Evolutionary conservation across 805 yeast species (phyloP), one percentile per base, ranked within the genome.

Genomic region (Saccharomycopsis synnaedendra): DNA sequence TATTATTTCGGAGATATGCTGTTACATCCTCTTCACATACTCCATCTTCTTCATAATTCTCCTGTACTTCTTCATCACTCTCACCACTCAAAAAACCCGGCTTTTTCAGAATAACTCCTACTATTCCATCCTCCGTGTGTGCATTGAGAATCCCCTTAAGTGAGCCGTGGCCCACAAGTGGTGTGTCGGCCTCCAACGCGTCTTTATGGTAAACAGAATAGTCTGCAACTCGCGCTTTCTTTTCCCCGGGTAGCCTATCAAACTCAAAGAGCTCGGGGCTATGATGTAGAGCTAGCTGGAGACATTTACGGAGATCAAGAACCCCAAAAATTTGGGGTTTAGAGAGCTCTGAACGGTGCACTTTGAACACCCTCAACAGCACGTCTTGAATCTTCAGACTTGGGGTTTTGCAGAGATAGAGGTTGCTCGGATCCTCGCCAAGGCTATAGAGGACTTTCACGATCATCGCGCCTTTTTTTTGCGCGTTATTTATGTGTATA

Each of bases 201-300:
- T 51, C 54, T 5, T 40, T 36, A 30, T 51, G 41, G 39, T 51
- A 51, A 5, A 51, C 52, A 5, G 54, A 49, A 39, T 49, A 51
- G 40, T 51, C 54, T 8, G 38, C 45, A 7, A 38, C 35, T 19
- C 34, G 39, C 43, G 32, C 9, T 19, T 6, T 29, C 30, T 19
- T 44, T 11, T 8, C 27, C 28, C n/a, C 42, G 3, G 9, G 9
- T 46, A 30, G n/a, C 27, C 10, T 47, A 31, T 42, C 40, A 8
- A 47, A 27, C 28, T 47, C 44, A 19, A 49, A 51, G 9, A 51
- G 36, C 36, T 51, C 54, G 3, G 53, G 50, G 39, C 50, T 49
- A n/a, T 45, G 32, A 5, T 42, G 28, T 5, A 51, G 11, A n/a
- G 43, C 44, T 30, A 49, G 33, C 11, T 36, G 11, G 8, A 51